Conservation (phyloP, 495 filamentous ascomycete genomes). For the Neurospora sp. region DNA sequence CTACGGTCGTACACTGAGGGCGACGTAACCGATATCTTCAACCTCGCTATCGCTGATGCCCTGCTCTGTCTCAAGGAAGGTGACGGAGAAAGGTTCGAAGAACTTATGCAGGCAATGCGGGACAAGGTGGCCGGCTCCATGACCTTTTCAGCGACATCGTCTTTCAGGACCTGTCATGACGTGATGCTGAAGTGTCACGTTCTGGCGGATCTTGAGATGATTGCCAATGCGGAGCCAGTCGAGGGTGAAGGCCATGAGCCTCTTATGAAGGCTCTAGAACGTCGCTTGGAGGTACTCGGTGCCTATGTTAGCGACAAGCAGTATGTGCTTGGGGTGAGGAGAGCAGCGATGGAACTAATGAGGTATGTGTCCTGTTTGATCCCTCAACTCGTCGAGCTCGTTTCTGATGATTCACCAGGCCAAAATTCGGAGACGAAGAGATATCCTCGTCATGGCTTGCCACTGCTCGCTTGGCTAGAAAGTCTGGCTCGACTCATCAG, state of each 20-base stretch:
- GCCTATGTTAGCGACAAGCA: conserved; percentile 86
- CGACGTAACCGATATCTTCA: conserved; percentile 60
- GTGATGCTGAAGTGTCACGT: conserved; percentile 75
- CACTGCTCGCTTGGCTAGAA: conserved; percentile 76
- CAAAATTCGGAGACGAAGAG: conserved; percentile 49
- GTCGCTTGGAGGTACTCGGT: conserved; percentile 74
- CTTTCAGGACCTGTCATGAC: conserved; percentile 73
- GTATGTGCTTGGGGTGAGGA: conserved; percentile 77
- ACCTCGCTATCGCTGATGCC: conserved; percentile 65
- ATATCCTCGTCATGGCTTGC: conserved; percentile 79
- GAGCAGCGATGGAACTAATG: conserved; percentile 74
- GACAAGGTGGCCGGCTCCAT: conserved; percentile 63
- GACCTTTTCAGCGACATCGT: conserved; percentile 62
- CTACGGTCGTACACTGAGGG: conserved; percentile 41
- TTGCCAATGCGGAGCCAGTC: conserved; percentile 43
- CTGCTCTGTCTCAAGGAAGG: conserved; percentile 54
- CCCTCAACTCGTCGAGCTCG: conserved; percentile 15
- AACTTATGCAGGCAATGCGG: conserved; percentile 53
- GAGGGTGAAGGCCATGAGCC: conserved; percentile 28
- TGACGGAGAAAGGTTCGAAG: conserved; percentile 43
- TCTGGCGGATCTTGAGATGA: conserved; percentile 75
- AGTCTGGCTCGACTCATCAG: conserved; percentile 68
- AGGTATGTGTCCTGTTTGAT: conserved; percentile 33
- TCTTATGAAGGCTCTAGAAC: conserved; percentile 52
- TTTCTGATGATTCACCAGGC: conserved; percentile 30